Evolutionary conservation across 495 filamentous ascomycete species (phyloP).

Genomic region (Penicillium alfredii): DNA sequence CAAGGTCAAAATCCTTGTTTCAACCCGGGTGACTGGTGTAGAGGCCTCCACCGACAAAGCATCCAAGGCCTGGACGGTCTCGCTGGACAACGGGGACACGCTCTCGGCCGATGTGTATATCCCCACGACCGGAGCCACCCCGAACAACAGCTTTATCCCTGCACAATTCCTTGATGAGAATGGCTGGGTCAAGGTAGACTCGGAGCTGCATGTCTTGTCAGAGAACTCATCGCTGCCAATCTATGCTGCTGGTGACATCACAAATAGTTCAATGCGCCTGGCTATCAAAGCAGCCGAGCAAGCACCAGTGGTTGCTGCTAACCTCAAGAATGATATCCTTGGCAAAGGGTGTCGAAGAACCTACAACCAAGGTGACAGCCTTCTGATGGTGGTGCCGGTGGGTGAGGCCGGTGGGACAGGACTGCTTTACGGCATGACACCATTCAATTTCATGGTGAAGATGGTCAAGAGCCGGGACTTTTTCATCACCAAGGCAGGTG

Average conservation of each 20-base stretch:
- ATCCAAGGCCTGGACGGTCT: conserved; percentile 23
- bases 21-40: conserved; percentile 13
- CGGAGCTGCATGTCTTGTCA: conserved; percentile 46
- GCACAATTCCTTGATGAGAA: conserved; percentile 39
- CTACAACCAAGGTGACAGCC: conserved; percentile 20
- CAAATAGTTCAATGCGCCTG: conserved; percentile 26
- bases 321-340: conserved; percentile 29
- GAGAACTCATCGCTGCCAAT: conserved; percentile 20
- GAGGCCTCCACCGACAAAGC: conserved; percentile 8
- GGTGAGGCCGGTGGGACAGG: conserved; percentile 44
- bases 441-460: conserved; percentile 40
- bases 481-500: conserved; percentile 28
- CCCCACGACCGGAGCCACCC: conserved; percentile 52
- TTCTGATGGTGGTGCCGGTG: conserved; percentile 37
- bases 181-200: conserved; percentile 52
- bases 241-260: conserved; percentile 40
- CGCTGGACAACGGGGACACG: conserved; percentile 35
- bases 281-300: conserved; percentile 25
- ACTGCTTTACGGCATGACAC: conserved; percentile 39
- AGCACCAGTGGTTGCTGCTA: conserved; percentile 23
- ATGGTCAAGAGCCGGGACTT: conserved; percentile 42
- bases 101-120: conserved; percentile 55
- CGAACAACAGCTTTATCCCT: conserved; percentile 58
- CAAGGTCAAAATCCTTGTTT: conserved; percentile 23
- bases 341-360: conserved; percentile 16